phyloP scores from a whole-genome alignment of 352 stramenopile genomes.

The Globisporangium acanthophoron region DNA sequence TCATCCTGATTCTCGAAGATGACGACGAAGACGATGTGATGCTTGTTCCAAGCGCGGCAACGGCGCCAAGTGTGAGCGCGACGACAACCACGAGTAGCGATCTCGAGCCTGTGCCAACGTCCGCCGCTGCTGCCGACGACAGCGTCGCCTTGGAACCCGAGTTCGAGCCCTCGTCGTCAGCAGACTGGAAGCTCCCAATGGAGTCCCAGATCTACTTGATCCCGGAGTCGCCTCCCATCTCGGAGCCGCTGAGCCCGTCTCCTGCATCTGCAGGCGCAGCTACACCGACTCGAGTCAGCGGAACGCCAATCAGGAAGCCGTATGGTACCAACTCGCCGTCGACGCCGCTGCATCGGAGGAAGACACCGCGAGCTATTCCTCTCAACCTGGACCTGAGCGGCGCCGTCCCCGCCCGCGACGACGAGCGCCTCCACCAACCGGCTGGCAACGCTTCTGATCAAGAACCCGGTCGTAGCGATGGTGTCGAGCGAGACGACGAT shows the following conservation, averaged over 20 bases:
- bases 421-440: background rate
- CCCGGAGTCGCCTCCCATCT: background rate
- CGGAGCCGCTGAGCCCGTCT: background rate
- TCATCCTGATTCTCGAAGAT: conserved; percentile 3
- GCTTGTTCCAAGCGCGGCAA: background rate
- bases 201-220: conserved; percentile 4
- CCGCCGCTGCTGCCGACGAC: background rate
- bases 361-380: conserved; percentile 3
- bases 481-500: background rate
- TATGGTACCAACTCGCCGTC: background rate
- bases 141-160: background rate
- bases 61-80: background rate
- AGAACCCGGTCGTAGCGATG: background rate
- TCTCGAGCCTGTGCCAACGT: background rate
- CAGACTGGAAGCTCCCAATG: background rate
- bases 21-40: background rate
- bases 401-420: background rate
- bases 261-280: background rate
- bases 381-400: background rate
- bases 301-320: background rate
- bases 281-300: background rate
- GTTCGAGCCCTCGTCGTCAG: background rate
- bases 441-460: background rate
- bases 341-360: conserved; percentile 7
- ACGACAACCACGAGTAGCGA: background rate